These are phyloP conservation scores for Microstegium vimineum DNA, from an alignment of 176 grass and related monocot genomes.

Conservation along the genomic window DNA sequence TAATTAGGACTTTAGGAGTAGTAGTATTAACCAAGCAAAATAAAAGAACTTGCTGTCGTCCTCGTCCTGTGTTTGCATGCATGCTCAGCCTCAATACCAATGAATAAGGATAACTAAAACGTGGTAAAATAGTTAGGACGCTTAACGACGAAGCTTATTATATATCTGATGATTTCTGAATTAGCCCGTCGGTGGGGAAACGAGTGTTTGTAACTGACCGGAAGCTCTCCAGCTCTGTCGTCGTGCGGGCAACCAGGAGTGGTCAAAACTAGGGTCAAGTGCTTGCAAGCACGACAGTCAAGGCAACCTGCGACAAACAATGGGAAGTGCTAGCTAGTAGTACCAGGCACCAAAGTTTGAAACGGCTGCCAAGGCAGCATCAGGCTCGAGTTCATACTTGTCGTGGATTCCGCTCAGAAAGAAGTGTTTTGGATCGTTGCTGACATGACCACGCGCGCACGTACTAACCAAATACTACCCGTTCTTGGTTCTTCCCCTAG, in stretches of 20 bases:
- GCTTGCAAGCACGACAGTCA: not conserved
- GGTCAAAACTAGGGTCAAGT: slow-evolving; percentile 6
- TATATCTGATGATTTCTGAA: not conserved
- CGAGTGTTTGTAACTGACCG: not conserved
- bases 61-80: not conserved
- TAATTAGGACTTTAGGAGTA: no score
- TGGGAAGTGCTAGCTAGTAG: not conserved
- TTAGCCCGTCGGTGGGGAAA: not conserved
- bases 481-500: no score
- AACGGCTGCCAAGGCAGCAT: not conserved
- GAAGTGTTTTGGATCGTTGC: not conserved
- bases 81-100: not conserved
- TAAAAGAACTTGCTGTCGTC: not conserved
- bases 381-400: not conserved
- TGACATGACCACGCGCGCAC: not conserved
- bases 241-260: no score
- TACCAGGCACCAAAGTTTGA: not conserved
- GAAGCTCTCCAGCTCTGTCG: not conserved
- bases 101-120: no score
- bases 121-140: no score
- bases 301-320: not conserved
- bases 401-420: not conserved
- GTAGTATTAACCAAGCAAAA: no score
- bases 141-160: not conserved
- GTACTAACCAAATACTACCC: no score